These are phyloP conservation scores for Fusarium duplospermum DNA, from an alignment of 2,329 filamentous ascomycete species.

Conservation along the genomic window DNA sequence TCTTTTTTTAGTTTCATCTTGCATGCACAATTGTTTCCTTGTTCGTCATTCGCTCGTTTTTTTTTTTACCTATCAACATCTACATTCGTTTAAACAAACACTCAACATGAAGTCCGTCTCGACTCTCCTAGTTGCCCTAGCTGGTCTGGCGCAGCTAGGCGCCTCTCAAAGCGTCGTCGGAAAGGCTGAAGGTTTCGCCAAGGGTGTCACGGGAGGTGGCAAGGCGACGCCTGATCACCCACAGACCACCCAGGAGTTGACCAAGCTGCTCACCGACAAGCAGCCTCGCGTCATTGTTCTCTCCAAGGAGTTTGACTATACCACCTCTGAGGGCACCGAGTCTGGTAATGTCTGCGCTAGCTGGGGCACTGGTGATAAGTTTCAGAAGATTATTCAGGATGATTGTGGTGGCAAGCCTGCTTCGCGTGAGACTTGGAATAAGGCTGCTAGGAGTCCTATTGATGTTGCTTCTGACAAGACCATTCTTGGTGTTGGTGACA, in stretches of 20 bases:
- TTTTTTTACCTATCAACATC: not conserved
- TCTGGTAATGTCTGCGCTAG: not conserved
- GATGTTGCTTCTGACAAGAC: slow-evolving; percentile 67
- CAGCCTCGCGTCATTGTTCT: slow-evolving; percentile 67
- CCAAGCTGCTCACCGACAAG: slow-evolving; percentile 66
- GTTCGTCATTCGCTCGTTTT: not conserved
- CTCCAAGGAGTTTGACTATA: slow-evolving; percentile 66
- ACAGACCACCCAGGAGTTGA: slow-evolving; percentile 63
- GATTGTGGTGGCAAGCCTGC: slow-evolving; percentile 23
- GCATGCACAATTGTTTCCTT: not conserved
- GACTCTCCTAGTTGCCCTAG: not conserved
- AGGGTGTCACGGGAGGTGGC: slow-evolving; percentile 71
- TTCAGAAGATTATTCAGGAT: slow-evolving; percentile 38
- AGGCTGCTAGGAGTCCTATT: slow-evolving; percentile 61
- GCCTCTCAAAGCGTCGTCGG: slow-evolving; percentile 45
- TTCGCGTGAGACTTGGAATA: slow-evolving; percentile 56
- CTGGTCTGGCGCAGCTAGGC: slow-evolving; percentile 3
- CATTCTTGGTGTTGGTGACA: slow-evolving; percentile 61
- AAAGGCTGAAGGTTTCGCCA: slow-evolving; percentile 54
- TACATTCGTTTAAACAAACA: not conserved
- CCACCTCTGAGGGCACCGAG: slow-evolving; percentile 59
- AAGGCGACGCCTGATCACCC: slow-evolving; percentile 66
- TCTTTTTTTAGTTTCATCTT: not conserved
- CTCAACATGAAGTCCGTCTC: slow-evolving; percentile 4
- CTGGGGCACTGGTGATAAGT: slow-evolving; percentile 43